Evolutionary conservation across 208 protist species (phyloP), one percentile per base, ranked within the genome.

Genomic region (Acanthamoeba royreba): DNA sequence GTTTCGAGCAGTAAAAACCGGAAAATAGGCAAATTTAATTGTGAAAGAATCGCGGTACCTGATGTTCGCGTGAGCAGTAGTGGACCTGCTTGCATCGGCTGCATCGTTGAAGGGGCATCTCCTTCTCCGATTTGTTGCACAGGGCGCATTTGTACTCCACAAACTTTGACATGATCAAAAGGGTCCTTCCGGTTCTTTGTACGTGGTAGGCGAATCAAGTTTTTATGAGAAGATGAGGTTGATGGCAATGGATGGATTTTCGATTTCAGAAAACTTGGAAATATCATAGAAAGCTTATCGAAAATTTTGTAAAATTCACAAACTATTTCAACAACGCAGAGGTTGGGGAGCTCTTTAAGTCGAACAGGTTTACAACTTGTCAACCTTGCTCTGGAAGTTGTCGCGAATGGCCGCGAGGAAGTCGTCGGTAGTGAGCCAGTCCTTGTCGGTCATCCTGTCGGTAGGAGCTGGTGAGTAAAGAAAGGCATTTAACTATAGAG

Each of bases 341-440:
- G 53, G 25, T 63, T 25, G 25, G 22, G 22, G 53, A 63, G 53
- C 22, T 25, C 53, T 63, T 25, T 25, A 25, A 63, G 25, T 25
- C 31, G 66, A 45, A 79, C 13, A 9, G 22, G 38, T 22, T 79
- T 61, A 42, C 25, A 72, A 77, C 94, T 94, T 72, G 45, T 45
- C 88, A 31, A 97, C 11, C 38, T 93, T 95, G 19, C 77, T 94
- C 47, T 89, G 53, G 31, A 97, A 89, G 40, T 8, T 58, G 35
- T 94, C 95, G 17, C 92, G 83, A 69, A 97, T 92, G 35, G 94
- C 85, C 28, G 93, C 92, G 49, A 97, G 96, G 79, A 97, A 97
- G 40, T 96, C 95, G 19, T 92, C 69, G n/a, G 96, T 97, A 42
- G 89, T 97, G n/a, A 96, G 69, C 22, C 96, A 97, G 42, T 97